Base-by-base conservation (phyloP, 169 alveolate species). In the Babesia ovis region DNA sequence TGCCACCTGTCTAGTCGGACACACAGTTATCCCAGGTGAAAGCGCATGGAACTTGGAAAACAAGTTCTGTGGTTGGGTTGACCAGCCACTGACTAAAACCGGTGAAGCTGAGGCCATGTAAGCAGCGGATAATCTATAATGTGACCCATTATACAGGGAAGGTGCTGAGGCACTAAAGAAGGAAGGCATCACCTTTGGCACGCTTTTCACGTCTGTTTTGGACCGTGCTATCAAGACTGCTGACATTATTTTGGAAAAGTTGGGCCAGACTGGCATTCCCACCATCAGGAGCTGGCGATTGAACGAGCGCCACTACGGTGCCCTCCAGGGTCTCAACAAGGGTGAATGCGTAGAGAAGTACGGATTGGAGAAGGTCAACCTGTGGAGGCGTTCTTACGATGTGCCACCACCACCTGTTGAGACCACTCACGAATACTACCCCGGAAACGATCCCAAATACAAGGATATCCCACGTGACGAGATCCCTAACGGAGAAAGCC, bases 1-100 rank as follows among this genome's bases (percentile, higher is more conserved):
- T 57, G 11, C 3, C 14, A 39, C n/a, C n/a, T 39, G 46, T 39
- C 46, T 39, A 14, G 8, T 9, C 46, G 46, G n/a, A 39, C n/a
- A n/a, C n/a, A 25, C 48, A 32, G 23, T 35, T 8, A 18, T 48
- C 29, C 5, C 61, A 90, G 99, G 99, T 64, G 98, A 97, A 76
- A 89, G 97, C 37, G 69, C 92, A 35, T 96, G 98, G 99, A 96
- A 97, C 90, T 89, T 91, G 72, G 99, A 95, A 57, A 97, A 97
- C 87, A 86, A 97, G 64, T 96, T 97, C 86, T 95, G 99, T 1
- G 99, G 99, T 16, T 97, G 99, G 99, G 95, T 97, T 29, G 99
- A 97, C 85, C 98, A 95, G 16, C 93, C 93, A 37, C 92, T 97
- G 61, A 88, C 98, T 35, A 94, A 92, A 64, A 88, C 84, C 46